Conservation (phyloP, 306 rosid species). For the Trifolium subterraneum region DNA sequence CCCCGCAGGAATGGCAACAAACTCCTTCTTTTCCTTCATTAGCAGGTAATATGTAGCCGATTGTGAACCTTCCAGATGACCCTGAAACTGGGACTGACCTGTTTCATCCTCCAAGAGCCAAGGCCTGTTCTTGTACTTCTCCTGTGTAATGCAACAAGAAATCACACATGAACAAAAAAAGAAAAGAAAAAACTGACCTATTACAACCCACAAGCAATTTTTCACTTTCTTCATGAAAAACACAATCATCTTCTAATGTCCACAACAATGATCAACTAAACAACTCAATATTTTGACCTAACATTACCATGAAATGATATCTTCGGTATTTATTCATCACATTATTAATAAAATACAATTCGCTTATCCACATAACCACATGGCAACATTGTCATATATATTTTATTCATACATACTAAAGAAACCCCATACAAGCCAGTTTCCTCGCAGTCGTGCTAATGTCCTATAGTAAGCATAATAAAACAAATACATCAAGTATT, state of each 20-base stretch:
- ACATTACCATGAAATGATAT: neutral
- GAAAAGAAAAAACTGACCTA: neutral
- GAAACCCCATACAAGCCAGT: neutral
- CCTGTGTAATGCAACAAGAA: slow-evolving; percentile 56
- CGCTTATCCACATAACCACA: neutral
- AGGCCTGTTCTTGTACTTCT: slow-evolving; percentile 91
- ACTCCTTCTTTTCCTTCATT: slow-evolving; percentile 85
- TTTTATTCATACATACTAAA: neutral
- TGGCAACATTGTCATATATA: neutral
- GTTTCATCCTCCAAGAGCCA: slow-evolving; percentile 99
- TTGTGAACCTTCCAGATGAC: slow-evolving; percentile 95
- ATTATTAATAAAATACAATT: slow-evolving; percentile 1
- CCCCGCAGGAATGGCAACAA: slow-evolving; percentile 96
- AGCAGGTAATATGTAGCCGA: slow-evolving; percentile 88
- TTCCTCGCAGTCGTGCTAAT: neutral
- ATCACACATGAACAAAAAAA: slow-evolving; percentile 9
- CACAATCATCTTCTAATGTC: slow-evolving; percentile 1
- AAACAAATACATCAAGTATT: neutral
- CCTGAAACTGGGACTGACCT: slow-evolving; percentile 86
- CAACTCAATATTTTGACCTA: slow-evolving; percentile 15
- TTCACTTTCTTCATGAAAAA: slow-evolving; percentile 18
- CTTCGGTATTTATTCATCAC: neutral
- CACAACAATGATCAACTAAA: slow-evolving; percentile 7
- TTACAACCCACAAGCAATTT: slow-evolving; percentile 16
- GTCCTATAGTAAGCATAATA: no score